Evolutionary conservation across 306 rosid genomes (phyloP).

Genomic region (Alnus rubra): DNA sequence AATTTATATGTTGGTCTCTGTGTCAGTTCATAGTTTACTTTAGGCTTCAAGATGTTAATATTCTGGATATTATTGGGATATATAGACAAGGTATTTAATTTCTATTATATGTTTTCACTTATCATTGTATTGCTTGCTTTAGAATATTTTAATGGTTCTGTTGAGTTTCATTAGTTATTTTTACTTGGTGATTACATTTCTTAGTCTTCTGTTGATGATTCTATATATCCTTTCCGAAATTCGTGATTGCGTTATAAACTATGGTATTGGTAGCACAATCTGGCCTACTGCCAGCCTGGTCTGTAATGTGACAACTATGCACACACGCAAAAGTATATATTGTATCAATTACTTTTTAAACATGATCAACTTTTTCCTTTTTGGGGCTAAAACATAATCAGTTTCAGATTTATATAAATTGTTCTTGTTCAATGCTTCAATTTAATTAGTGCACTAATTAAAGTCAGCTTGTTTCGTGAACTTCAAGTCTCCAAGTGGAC

Average conservation of each 20-base stretch:
- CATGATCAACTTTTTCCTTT: too few species aligned
- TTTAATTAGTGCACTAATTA: too few species aligned
- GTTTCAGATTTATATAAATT: too few species aligned
- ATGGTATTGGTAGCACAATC: background rate
- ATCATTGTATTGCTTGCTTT: background rate
- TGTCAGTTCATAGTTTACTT: background rate
- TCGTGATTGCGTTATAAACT: background rate
- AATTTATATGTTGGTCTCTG: background rate
- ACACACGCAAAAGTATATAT: background rate
- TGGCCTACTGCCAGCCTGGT: background rate
- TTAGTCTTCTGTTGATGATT: background rate
- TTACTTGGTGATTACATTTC: background rate
- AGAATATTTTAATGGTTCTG: conserved; percentile 4
- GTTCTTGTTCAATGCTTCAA: too few species aligned
- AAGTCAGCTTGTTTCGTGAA: too few species aligned
- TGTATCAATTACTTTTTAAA: background rate
- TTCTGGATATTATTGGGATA: background rate
- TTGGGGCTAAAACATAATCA: too few species aligned
- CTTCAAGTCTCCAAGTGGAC: too few species aligned
- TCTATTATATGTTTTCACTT: background rate
- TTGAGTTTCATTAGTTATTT: background rate
- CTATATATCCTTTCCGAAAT: background rate
- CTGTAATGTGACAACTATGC: background rate
- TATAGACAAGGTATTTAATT: too few species aligned
- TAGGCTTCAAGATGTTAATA: background rate